A percentile compares a stretch with the other conserved stretches of the same genome.
Evolutionary conservation across 108 stramenopile species (phyloP).

Genomic region (Nannochloropsis salina): DNA sequence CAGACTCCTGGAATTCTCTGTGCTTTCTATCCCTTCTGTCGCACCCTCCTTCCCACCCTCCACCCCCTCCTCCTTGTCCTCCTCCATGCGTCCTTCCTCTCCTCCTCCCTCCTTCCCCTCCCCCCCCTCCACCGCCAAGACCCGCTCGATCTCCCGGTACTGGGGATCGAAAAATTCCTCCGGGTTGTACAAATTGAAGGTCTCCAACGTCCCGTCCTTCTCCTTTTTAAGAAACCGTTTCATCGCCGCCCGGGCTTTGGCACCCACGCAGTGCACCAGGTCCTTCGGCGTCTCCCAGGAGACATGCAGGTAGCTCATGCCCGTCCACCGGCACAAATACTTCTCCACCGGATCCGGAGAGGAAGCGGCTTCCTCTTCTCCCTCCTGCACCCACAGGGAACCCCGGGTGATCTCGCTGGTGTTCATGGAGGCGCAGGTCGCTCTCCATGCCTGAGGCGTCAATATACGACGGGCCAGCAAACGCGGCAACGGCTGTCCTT

Average conservation of each 20-base stretch:
- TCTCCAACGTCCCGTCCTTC: slow-evolving; percentile 24
- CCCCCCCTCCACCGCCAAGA: not conserved
- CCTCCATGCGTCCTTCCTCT: slow-evolving; percentile 27
- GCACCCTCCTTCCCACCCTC: not conserved
- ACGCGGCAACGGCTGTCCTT: not conserved
- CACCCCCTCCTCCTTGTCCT: slow-evolving; percentile 41
- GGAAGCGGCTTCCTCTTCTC: not conserved
- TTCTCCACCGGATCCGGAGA: not conserved
- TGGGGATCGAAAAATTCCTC: slow-evolving; percentile 46
- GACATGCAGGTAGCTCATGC: slow-evolving; percentile 51
- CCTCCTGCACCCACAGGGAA: slow-evolving; percentile 17
- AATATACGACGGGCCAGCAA: not conserved
- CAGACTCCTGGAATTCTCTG: not conserved
- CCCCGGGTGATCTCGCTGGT: slow-evolving; percentile 18
- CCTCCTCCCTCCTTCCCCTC: slow-evolving; percentile 8
- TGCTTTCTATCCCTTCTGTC: no score
- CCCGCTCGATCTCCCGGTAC: slow-evolving; percentile 26
- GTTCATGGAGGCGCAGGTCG: not conserved
- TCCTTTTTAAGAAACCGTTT: slow-evolving; percentile 39
- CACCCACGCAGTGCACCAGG: slow-evolving; percentile 24
- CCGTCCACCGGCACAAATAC: slow-evolving; percentile 47
- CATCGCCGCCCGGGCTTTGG: slow-evolving; percentile 24
- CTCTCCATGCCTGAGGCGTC: not conserved
- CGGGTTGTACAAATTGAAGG: slow-evolving; percentile 19
- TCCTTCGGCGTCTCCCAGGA: slow-evolving; percentile 50